Percentiles rank a stretch among this genome's conserved stretches.
phyloP scores from a whole-genome alignment of 345 rosid species.

The Lepidium aucheri region DNA sequence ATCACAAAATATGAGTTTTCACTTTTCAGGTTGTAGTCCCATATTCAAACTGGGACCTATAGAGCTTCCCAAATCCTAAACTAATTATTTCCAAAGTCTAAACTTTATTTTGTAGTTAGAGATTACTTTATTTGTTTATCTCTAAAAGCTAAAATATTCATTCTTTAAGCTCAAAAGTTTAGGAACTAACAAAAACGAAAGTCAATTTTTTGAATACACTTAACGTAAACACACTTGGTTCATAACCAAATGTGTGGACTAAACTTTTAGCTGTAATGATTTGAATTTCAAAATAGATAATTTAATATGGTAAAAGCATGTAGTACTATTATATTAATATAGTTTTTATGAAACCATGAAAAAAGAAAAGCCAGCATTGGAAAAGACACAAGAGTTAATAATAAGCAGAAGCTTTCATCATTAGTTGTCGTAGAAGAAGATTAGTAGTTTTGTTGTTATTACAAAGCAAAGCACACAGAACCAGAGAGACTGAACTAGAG shows the following conservation, averaged over 20 bases:
- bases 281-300: slow-evolving; percentile 4
- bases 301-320: background rate
- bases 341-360: background rate
- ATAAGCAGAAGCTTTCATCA: background rate
- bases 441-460: slow-evolving; percentile 10
- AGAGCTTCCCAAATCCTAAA: background rate
- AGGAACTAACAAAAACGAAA: background rate
- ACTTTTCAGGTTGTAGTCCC: slow-evolving; percentile 3
- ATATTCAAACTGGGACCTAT: background rate
- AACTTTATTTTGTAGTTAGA: background rate
- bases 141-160: no score
- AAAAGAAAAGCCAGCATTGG: slow-evolving; percentile 4
- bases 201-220: background rate
- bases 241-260: background rate
- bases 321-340: background rate
- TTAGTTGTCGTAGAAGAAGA: background rate
- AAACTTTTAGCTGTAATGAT: background rate
- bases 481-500: background rate
- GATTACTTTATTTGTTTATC: background rate
- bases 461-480: background rate
- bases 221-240: background rate
- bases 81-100: background rate
- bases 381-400: slow-evolving; percentile 8
- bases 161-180: background rate
- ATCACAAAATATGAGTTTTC: background rate